These are phyloP conservation scores for Corylus heterophylla DNA, from an alignment of 306 rosid species.

Conservation along the genomic window DNA sequence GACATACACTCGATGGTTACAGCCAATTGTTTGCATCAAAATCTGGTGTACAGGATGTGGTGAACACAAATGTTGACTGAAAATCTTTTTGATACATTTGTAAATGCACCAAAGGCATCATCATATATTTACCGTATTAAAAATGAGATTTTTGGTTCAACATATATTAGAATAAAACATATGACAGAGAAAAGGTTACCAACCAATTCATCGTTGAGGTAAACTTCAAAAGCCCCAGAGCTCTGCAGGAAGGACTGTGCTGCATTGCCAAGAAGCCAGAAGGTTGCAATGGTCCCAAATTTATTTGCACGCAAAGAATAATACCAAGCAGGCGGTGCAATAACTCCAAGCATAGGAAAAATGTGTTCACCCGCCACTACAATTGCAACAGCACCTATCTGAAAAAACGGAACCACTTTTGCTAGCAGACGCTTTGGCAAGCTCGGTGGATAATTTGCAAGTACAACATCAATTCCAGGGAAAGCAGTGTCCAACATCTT, in stretches of 20 bases:
- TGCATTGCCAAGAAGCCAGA: slow-evolving; percentile 89
- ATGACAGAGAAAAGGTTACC: slow-evolving; percentile 31
- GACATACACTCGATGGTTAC: background rate
- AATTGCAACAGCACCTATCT: slow-evolving; percentile 59
- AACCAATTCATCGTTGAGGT: slow-evolving; percentile 79
- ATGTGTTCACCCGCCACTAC: slow-evolving; percentile 76
- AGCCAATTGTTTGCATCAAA: background rate
- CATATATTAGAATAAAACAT: background rate
- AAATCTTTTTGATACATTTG: background rate
- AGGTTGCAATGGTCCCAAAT: slow-evolving; percentile 67
- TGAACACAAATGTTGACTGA: background rate
- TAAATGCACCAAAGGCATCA: background rate
- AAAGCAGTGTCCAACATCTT: slow-evolving; percentile 66
- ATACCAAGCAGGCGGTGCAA: slow-evolving; percentile 76
- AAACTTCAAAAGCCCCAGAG: slow-evolving; percentile 82
- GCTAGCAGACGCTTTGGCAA: slow-evolving; percentile 67
- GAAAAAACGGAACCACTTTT: slow-evolving; percentile 71
- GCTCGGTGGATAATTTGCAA: slow-evolving; percentile 67
- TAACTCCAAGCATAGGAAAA: slow-evolving; percentile 63
- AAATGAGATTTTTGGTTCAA: slow-evolving; percentile 3
- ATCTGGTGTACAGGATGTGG: background rate
- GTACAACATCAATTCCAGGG: slow-evolving; percentile 63
- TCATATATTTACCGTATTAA: background rate
- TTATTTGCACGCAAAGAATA: slow-evolving; percentile 64
- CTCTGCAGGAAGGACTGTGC: slow-evolving; percentile 78